Evolutionary conservation across 768 basidiomycete genomes (phyloP), one percentile per base, ranked within the genome.

Genomic region (Podaxis carcinomalis): DNA sequence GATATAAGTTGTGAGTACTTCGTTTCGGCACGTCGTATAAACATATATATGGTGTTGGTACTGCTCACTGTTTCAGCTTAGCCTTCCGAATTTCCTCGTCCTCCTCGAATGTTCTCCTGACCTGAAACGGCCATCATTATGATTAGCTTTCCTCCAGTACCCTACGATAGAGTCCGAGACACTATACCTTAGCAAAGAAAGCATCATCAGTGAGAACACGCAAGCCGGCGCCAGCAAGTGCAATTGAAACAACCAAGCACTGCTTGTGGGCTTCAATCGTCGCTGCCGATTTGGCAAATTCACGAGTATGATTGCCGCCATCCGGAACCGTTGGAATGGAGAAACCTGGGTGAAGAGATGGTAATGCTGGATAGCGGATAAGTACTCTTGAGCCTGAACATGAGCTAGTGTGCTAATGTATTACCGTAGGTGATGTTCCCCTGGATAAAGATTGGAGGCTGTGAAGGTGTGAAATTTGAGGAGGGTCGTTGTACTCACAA

Each of bases 251-350:
- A 58, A 83, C 79, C 52, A 92, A 72, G 63, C 84, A 86, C 4
- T 86, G 88, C 27, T 83, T 75, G 63, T 93, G 92, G 0, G 90
- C 83, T 28, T 73, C 75, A 2, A 75, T 69, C 0, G 84, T 87
- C 0, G 82, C 78, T 0, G 90, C 90, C 0, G 89, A 75, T 19
- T 81, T 72, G n/a, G 82, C 74, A 68, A 93, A 93, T 11, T 75
- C 85, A 1, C 73, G 74, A 0, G 92, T 93, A 65, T 93, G 92
- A 67, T 93, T 93, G 6, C 90, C 90, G 10, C 90, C 92, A 64
- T 85, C 78, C 0, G 75, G 69, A 21, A 84, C 76, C 0, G 88
- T 91, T 2, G 92, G 92, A 44, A 93, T 93, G 10, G 89, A 82
- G 66, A 88, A 92, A 13, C 86, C 84, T 21, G 90, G 90, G 65